Base-by-base conservation (phyloP, 2,329 filamentous ascomycete species). In the Xylariaceae sp. region DNA sequence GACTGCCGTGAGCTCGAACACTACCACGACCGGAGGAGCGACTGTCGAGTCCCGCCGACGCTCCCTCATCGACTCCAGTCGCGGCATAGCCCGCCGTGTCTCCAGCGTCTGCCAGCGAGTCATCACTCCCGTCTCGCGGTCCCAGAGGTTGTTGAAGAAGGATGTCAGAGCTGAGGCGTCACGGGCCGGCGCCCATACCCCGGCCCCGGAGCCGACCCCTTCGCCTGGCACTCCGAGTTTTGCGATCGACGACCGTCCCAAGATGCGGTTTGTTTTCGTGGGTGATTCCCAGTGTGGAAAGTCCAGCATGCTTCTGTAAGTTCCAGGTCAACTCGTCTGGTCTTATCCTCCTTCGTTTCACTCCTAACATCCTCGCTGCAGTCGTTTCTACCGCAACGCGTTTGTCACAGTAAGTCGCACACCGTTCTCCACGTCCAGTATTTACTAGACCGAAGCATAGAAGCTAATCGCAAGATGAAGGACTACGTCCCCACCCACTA, bases 181-280 rank as follows among this genome's bases (percentile, higher is more conserved):
- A n/a, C 14, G 3, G 16, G 21, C n/a, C 39, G 41, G 9, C 9
- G 30, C 19, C 14, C 7, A n/a, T 2, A 47, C 44, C 3, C 44
- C 44, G 5, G 31, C 28, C 11, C 42, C 39, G 13, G 24, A 37
- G 31, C 26, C 48, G 31, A 31, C 38, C 18, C 26, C 45, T 34
- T 15, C 38, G 4, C 44, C 48, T 3, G 50, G 45, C 3, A 50
- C 53, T 3, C 46, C 52, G 2, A 31, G 28, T 13, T 47, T 38
- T 27, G 31, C 21, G 7, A 18, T 47, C 3, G 29, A 37, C 16
- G 47, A 50, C 9, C 47, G 50, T 9, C 48, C 51, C 7, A 50
- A 46, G 19, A 56, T 61, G 53, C 43, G 54, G 38, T 58, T 59
- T 28, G 47, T 55, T 15, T 51, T 60, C 36, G 55, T 61, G 8